Evolutionary conservation across 2,329 filamentous ascomycete genomes (phyloP), one percentile per base, ranked within the genome.

Genomic region (Alternaria atra): DNA sequence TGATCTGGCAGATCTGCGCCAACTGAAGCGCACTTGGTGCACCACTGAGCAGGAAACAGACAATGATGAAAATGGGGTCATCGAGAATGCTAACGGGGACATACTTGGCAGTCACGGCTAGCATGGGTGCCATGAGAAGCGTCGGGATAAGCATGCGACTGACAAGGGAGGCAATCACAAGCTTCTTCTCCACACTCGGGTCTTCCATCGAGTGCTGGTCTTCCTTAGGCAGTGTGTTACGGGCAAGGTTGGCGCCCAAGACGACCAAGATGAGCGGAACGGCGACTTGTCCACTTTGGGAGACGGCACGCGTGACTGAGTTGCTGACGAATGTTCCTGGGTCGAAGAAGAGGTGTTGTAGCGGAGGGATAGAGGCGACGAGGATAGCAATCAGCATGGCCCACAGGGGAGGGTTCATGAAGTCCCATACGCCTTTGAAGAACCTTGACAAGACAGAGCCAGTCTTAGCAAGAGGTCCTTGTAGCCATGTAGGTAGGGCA

Each of bases 371-470:
- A 0, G 93, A 97, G 3, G 95, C 95, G 6, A 99, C 91, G 52
- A 97, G 81, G 46, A 98, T 90, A n/a, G 95, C 92, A 39, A 89
- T 83, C 34, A 98, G 83, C 95, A 99, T 98, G 30, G 95, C 94
- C 93, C 94, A 98, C 27, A 99, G 88, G 1, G 95, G 95, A 42
- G 95, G 94, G 80, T 98, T 98, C 94, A 99, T 98, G 78, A 97
- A 97, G 48, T 91, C 91, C 91, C 91, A 95, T 12, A 94, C 77
- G 53, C 93, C 93, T 50, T 80, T 80, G 68, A 87, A 80, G 69
- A 92, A 90, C 64, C 77, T 86, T 78, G 69, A 70, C 30, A 81
- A 54, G 42, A 77, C 80, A 32, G 73, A 77, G 44, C 77, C 80
- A 17, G 81, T 64, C 25, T 77, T 80, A 9, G 81, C 78, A 4